These are phyloP conservation scores for Aspergillus neoniger DNA, from an alignment of 2,329 filamentous ascomycete species.

Conservation along the genomic window DNA sequence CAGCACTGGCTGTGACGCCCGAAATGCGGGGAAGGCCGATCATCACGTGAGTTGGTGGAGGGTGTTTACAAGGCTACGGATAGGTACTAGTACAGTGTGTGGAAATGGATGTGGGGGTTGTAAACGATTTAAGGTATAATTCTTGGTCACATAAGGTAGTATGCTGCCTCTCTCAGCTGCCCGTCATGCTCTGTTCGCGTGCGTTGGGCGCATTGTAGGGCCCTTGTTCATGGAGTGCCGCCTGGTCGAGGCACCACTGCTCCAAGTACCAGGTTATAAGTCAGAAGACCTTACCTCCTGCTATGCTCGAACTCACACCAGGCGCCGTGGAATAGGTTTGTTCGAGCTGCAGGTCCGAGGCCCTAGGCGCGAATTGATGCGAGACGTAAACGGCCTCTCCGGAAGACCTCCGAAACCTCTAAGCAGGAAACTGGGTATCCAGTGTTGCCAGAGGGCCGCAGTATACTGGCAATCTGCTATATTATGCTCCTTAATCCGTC, in stretches of 20 bases:
- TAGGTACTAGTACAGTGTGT: neutral
- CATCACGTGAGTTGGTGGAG: neutral
- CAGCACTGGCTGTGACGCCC: neutral
- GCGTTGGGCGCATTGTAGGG: neutral
- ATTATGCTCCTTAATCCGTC: conserved; percentile 51
- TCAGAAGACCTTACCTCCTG: neutral
- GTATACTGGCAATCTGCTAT: neutral
- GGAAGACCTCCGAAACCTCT: neutral
- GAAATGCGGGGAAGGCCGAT: conserved; percentile 7
- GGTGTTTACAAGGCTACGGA: neutral
- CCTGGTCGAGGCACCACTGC: neutral
- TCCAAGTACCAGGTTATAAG: neutral
- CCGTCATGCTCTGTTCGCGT: neutral
- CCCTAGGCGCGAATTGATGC: neutral
- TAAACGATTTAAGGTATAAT: neutral
- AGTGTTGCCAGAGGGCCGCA: neutral
- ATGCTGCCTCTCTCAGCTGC: neutral
- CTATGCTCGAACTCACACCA: neutral
- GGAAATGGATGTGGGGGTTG: too few relatives aligned
- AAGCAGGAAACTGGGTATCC: neutral
- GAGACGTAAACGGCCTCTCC: neutral
- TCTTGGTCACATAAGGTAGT: too few relatives aligned
- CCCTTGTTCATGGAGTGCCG: neutral
- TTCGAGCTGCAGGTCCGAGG: neutral
- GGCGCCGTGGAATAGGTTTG: neutral